These are phyloP conservation scores for Hippophae gyantsensis DNA, from an alignment of 306 rosid species.

Conservation along the genomic window DNA sequence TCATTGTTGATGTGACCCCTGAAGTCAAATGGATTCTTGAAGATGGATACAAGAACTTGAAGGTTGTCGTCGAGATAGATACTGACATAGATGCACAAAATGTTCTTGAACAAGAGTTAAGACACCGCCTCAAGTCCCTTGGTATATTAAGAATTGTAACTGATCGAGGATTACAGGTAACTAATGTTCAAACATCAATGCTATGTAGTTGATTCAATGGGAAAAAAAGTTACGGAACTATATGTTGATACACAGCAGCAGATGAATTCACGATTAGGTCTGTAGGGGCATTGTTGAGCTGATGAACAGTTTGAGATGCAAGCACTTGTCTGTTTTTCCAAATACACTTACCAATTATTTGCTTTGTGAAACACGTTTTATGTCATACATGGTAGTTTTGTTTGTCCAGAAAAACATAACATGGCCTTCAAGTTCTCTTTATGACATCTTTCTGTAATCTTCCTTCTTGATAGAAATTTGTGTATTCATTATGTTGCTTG, in stretches of 20 bases:
- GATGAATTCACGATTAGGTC: neutral
- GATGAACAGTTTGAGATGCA: neutral
- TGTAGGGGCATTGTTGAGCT: neutral
- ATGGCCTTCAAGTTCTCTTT: neutral
- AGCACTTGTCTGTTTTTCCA: neutral
- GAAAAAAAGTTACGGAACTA: too few relatives aligned
- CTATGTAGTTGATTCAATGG: neutral
- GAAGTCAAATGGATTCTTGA: constrained; percentile 79
- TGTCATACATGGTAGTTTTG: neutral
- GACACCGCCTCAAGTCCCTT: constrained; percentile 62
- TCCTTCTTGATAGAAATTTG: neutral
- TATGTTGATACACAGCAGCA: constrained; percentile 4
- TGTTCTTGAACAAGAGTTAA: constrained; percentile 60
- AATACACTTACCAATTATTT: neutral
- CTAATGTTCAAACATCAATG: constrained; percentile 11
- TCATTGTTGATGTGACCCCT: constrained; percentile 78
- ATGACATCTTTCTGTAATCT: neutral
- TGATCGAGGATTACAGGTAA: constrained; percentile 87
- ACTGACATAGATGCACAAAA: constrained; percentile 62
- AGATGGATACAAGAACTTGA: constrained; percentile 70
- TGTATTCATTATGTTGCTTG: neutral
- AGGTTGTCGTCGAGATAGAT: constrained; percentile 74
- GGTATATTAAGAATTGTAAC: constrained; percentile 64
- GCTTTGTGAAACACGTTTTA: neutral
- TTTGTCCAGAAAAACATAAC: neutral